These are phyloP conservation scores for Lactarius sp. DNA, from an alignment of 768 basidiomycete species.

Conservation along the genomic window DNA sequence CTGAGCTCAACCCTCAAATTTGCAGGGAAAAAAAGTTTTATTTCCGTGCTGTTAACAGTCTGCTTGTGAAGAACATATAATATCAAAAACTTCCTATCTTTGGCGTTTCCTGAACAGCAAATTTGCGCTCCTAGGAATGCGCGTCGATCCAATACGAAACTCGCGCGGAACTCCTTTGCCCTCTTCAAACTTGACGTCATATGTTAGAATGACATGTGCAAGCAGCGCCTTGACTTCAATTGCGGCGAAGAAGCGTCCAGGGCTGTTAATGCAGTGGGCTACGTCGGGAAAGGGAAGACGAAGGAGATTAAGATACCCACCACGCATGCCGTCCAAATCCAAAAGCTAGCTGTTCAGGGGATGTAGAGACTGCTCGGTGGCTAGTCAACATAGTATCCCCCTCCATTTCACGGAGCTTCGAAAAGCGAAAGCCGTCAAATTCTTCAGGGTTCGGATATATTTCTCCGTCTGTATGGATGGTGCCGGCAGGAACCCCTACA, in stretches of 20 bases:
- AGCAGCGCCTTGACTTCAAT: conserved; percentile 28
- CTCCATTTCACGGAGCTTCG: conserved; percentile 29
- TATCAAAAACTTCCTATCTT: background rate
- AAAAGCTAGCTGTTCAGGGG: conserved; percentile 33
- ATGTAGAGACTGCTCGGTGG: conserved; percentile 30
- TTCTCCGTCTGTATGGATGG: conserved; percentile 39
- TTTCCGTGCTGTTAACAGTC: background rate
- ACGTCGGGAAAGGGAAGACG: background rate
- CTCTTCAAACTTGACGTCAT: conserved; percentile 29
- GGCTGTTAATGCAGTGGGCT: background rate
- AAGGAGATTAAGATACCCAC: conserved; percentile 13
- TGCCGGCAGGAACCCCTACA: conserved; percentile 32
- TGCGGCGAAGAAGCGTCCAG: conserved; percentile 27
- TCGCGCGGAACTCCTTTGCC: conserved; percentile 16
- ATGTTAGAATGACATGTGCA: conserved; percentile 27
- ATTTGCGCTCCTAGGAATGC: conserved; percentile 15
- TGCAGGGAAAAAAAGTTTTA: background rate
- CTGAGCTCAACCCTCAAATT: background rate
- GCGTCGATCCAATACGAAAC: background rate
- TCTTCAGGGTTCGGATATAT: conserved; percentile 39
- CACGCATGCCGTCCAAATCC: conserved; percentile 28
- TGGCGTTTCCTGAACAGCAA: conserved; percentile 29
- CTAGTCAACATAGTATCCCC: conserved; percentile 10
- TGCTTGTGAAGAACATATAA: background rate
- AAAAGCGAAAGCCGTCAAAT: conserved; percentile 42